Evolutionary conservation across 202 grass and related monocot species (phyloP), one percentile per base, ranked within the genome.

Genomic region (Schoenoplectus tabernaemontani): DNA sequence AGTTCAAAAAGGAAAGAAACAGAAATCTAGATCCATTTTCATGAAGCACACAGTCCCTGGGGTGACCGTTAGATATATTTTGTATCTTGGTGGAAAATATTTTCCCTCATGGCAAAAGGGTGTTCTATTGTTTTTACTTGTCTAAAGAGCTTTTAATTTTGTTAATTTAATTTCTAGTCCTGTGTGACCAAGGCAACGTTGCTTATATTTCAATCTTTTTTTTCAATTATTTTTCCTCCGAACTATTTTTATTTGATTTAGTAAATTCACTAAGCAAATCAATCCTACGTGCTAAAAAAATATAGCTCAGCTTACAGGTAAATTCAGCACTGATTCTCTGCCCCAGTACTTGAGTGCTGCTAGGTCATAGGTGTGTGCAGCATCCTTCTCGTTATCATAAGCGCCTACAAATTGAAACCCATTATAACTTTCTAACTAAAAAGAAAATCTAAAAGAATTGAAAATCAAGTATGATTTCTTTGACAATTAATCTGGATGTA

Each of bases 311-410:
- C 74, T 7, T 86, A 93, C 91, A 17, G 91, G 91, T 30, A 97
- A 93, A 88, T 97, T 97, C 65, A 89, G 87, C 54, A 87, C 87
- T 20, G 93, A 88, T 1, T 89, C 93, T 64, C 87, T 83, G 44
- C 93, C 93, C 93, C 93, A 97, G 65, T 93, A 97, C 76, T 97
- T 97, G 32, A 97, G 93, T 82, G 93, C 93, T 82, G 93, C 93
- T 83, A 97, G 81, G 86, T 97, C 93, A 84, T 97, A 97, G 76
- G 93, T 83, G 19, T 91, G 86, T 64, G 93, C 93, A 74, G 93
- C 93, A 80, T 97, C 93, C 37, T 88, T 91, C 66, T 97, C 93
- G 22, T 89, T 93, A 78, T 88, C 91, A 82, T 97, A 97, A 1
- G 91, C 93, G 73, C 93, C 93, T 97, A 83, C n/a, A n/a, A n/a